These are phyloP conservation scores for Fusarium virguliforme DNA, from an alignment of 2,329 filamentous ascomycete genomes.

Conservation along the genomic window DNA sequence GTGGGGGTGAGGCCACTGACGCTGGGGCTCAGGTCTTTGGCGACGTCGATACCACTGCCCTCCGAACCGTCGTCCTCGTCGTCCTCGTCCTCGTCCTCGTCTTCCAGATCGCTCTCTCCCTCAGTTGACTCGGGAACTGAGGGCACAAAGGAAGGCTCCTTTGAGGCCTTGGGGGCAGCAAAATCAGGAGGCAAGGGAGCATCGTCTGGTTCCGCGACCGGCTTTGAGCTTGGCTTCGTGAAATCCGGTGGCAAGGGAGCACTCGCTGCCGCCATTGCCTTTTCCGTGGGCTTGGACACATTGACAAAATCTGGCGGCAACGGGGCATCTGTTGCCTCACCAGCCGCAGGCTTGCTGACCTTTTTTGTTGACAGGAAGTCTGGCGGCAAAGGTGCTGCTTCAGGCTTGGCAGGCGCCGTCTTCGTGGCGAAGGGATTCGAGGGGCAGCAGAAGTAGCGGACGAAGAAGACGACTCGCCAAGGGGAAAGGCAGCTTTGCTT, in stretches of 20 bases:
- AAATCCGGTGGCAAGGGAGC: slow-evolving; percentile 39
- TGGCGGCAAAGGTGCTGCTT: slow-evolving; percentile 64
- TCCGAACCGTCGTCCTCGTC: slow-evolving; percentile 65
- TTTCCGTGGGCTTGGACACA: slow-evolving; percentile 37
- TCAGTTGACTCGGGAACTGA: slow-evolving; percentile 57
- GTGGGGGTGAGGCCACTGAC: slow-evolving; percentile 63
- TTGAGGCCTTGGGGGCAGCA: slow-evolving; percentile 53
- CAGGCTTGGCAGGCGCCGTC: slow-evolving; percentile 49
- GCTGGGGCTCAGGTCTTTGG: slow-evolving; percentile 73
- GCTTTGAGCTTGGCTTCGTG: slow-evolving; percentile 36
- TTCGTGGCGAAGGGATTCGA: slow-evolving; percentile 53
- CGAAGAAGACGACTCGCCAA: slow-evolving; percentile 69
- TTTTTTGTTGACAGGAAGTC: slow-evolving; percentile 52
- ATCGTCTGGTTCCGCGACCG: slow-evolving; percentile 52
- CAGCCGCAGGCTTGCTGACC: slow-evolving; percentile 31
- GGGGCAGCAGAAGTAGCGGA: slow-evolving; percentile 61
- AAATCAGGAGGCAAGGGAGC: slow-evolving; percentile 61
- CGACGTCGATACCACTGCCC: slow-evolving; percentile 76
- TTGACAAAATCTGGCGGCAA: slow-evolving; percentile 55
- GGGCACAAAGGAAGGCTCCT: slow-evolving; percentile 55
- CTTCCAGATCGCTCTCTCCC: slow-evolving; percentile 59
- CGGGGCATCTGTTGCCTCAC: slow-evolving; percentile 50
- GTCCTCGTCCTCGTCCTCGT: slow-evolving; percentile 61
- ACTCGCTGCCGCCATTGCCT: slow-evolving; percentile 19
- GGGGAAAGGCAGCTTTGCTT: slow-evolving; percentile 66